These are phyloP conservation scores for Myxozyma mucilagina DNA, from an alignment of 805 yeast genomes.

Conservation along the genomic window DNA sequence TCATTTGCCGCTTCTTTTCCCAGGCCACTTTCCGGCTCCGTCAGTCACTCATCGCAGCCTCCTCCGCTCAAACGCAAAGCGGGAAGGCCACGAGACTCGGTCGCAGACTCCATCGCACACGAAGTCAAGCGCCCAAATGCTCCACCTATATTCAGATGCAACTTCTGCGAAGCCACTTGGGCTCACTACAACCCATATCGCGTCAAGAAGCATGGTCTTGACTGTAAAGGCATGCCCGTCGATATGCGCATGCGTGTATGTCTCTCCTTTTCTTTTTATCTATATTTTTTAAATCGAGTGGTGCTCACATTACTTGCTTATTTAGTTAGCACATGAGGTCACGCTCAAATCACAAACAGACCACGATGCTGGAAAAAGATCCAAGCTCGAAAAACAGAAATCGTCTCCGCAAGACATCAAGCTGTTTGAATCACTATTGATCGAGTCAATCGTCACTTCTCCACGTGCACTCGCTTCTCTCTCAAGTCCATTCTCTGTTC, in stretches of 20 bases:
- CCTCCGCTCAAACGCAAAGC: slow-evolving; percentile 28
- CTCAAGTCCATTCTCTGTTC: slow-evolving; percentile 3
- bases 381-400: slow-evolving; percentile 6
- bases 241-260: slow-evolving; percentile 22
- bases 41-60: background rate
- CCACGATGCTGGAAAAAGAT: slow-evolving; percentile 6
- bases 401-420: slow-evolving; percentile 12
- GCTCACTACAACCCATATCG: slow-evolving; percentile 32
- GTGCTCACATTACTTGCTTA: background rate
- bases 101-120: slow-evolving; percentile 31
- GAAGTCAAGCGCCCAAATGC: slow-evolving; percentile 29
- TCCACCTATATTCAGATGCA: slow-evolving; percentile 28
- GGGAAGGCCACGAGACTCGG: slow-evolving; percentile 32
- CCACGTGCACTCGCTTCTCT: slow-evolving; percentile 2
- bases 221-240: slow-evolving; percentile 30
- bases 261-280: background rate
- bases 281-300: background rate
- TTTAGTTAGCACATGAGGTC: slow-evolving; percentile 25
- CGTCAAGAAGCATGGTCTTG: slow-evolving; percentile 31
- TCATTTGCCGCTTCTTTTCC: background rate
- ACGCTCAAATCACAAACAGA: slow-evolving; percentile 11
- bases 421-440: slow-evolving; percentile 11
- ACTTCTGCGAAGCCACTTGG: slow-evolving; percentile 31
- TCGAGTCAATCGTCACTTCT: slow-evolving; percentile 18
- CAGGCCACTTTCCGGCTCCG: slow-evolving; percentile 1